Conservation (phyloP, 2,329 filamentous ascomycete genomes). For the Didymella arachidicola region DNA sequence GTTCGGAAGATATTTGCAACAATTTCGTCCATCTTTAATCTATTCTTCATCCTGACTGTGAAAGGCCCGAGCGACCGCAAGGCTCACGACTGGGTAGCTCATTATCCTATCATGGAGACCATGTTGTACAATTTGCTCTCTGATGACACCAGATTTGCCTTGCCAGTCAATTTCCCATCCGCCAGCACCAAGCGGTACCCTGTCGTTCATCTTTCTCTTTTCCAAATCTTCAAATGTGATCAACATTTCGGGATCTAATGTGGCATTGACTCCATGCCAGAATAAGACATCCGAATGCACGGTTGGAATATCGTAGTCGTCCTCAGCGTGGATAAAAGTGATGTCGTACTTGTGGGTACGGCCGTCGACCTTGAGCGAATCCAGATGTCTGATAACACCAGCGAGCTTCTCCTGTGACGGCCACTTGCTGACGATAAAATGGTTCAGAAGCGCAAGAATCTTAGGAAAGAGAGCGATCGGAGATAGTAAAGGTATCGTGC, state of each 20-base stretch:
- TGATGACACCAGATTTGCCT: slow-evolving; percentile 58
- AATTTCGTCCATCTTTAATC: no score
- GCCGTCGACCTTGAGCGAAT: slow-evolving; percentile 31
- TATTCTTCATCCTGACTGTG: slow-evolving; percentile 25
- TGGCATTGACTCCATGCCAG: slow-evolving; percentile 64
- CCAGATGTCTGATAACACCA: slow-evolving; percentile 51
- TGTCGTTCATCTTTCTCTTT: slow-evolving; percentile 52
- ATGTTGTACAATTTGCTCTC: slow-evolving; percentile 63
- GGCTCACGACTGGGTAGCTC: slow-evolving; percentile 63
- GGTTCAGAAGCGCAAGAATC: slow-evolving; percentile 53
- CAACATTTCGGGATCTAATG: slow-evolving; percentile 32
- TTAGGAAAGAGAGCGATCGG: slow-evolving; percentile 60
- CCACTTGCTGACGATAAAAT: slow-evolving; percentile 61
- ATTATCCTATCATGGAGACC: slow-evolving; percentile 67
- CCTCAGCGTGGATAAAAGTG: slow-evolving; percentile 60
- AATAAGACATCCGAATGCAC: slow-evolving; percentile 60
- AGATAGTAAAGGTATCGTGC: slow-evolving; percentile 62
- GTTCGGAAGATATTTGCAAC: no score
- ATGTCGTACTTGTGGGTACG: slow-evolving; percentile 55
- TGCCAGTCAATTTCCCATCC: slow-evolving; percentile 61
- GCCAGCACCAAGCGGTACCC: slow-evolving; percentile 55
- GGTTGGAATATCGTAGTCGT: slow-evolving; percentile 62
- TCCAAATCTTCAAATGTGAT: slow-evolving; percentile 59
- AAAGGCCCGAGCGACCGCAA: slow-evolving; percentile 61
- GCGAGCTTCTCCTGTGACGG: slow-evolving; percentile 59